These are phyloP conservation scores for Diaporthe citrichinensis DNA, from an alignment of 2,329 filamentous ascomycete species.

Conservation along the genomic window DNA sequence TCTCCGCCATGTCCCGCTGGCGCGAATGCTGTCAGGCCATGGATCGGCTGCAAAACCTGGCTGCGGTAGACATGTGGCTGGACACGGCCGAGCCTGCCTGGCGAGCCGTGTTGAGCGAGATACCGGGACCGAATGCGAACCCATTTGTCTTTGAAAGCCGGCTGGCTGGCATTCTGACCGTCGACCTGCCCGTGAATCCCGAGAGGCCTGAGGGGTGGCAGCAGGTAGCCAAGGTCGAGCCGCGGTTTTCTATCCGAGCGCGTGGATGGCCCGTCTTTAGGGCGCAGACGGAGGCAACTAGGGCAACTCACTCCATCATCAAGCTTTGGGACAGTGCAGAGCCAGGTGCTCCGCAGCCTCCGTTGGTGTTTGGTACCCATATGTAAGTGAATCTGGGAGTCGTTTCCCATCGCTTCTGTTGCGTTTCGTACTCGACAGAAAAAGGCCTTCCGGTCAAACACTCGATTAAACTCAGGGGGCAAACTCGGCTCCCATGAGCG, in stretches of 20 bases:
- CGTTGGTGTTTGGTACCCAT: constrained; percentile 12
- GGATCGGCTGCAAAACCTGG: constrained; percentile 12
- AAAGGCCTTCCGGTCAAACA: not conserved
- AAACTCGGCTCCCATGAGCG: not conserved
- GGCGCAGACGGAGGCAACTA: not conserved
- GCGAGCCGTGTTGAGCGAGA: constrained; percentile 21
- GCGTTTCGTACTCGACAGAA: not conserved
- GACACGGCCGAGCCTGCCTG: constrained; percentile 12
- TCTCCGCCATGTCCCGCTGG: constrained; percentile 13
- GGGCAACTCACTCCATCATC: not conserved
- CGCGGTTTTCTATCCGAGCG: constrained; percentile 13
- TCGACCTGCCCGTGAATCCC: constrained; percentile 15
- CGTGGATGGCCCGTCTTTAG: constrained; percentile 19
- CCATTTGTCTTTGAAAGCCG: not conserved
- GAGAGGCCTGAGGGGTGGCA: constrained; percentile 18
- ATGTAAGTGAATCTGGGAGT: constrained; percentile 11
- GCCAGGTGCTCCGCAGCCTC: constrained; percentile 14
- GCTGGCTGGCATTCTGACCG: constrained; percentile 15
- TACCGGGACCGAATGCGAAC: constrained; percentile 17
- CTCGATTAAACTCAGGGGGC: not conserved
- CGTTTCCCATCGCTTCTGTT: not conserved
- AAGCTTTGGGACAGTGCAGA: constrained; percentile 22
- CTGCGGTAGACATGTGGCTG: constrained; percentile 13
- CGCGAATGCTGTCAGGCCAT: constrained; percentile 14
- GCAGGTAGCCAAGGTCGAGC: constrained; percentile 10